Evolutionary conservation across 2,329 filamentous ascomycete genomes (phyloP).

Genomic region (Colletotrichum gloeosporioides): DNA sequence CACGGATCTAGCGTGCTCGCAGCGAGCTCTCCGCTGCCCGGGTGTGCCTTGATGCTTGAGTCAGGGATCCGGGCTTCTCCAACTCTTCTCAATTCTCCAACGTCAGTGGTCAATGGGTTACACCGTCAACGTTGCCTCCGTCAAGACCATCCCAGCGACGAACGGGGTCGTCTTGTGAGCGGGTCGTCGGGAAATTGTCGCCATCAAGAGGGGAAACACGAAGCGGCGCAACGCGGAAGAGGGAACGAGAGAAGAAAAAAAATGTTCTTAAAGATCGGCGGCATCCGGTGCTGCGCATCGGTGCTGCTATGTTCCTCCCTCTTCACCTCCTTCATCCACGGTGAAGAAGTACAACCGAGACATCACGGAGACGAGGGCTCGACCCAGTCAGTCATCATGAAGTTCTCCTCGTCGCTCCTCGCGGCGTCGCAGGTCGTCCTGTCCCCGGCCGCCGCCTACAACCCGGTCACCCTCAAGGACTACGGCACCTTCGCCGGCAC

Average conservation of each 20-base stretch:
- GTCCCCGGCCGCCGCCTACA: conserved; percentile 3
- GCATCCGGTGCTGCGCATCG: not conserved
- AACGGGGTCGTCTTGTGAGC: not conserved
- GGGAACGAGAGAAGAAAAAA: not conserved
- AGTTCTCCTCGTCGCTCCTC: conserved; percentile 8
- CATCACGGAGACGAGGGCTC: not conserved
- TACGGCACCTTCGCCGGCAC: conserved; percentile 47
- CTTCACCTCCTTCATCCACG: not conserved
- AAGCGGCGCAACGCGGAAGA: not conserved
- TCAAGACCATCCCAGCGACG: not conserved
- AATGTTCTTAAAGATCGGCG: conserved; percentile 1
- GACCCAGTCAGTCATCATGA: not conserved
- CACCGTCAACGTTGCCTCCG: not conserved
- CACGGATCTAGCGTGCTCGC: not conserved
- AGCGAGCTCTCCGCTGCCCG: not conserved
- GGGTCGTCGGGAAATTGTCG: conserved; percentile 1
- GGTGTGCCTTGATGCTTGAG: not conserved
- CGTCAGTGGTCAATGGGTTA: not conserved
- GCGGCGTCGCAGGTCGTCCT: conserved; percentile 8
- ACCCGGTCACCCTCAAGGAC: conserved; percentile 33
- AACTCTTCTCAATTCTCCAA: not conserved
- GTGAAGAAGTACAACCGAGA: not conserved
- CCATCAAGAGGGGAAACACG: not conserved
- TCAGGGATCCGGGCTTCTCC: not conserved
- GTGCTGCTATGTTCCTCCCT: not conserved